Evolutionary conservation across 176 grass and related monocot species (phyloP).

Genomic region (Pontederia crassipes): DNA sequence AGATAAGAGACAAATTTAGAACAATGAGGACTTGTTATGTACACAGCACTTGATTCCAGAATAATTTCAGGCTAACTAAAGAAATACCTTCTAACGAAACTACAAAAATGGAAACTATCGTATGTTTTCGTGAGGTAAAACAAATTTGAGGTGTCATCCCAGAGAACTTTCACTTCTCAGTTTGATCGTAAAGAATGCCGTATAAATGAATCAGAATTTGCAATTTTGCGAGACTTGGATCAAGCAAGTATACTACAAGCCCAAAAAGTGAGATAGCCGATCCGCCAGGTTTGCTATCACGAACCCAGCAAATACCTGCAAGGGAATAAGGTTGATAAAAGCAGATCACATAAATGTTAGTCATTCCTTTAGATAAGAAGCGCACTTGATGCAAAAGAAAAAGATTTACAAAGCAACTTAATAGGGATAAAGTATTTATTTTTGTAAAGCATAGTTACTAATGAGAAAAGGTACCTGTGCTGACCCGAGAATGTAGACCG

Average conservation of each 20-base stretch:
- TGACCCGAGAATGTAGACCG: slow-evolving; percentile 88
- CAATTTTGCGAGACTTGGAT: no score
- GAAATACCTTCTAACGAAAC: no score
- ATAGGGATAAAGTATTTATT: background rate
- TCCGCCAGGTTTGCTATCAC: slow-evolving; percentile 76
- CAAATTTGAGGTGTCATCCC: no score
- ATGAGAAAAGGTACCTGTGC: slow-evolving; percentile 44
- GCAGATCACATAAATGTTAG: slow-evolving; percentile 5
- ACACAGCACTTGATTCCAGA: no score
- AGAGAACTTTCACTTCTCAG: no score
- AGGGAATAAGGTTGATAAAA: slow-evolving; percentile 5
- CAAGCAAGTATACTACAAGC: slow-evolving; percentile 30
- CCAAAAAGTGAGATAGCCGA: slow-evolving; percentile 53
- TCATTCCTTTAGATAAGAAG: background rate
- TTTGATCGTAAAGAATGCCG: no score
- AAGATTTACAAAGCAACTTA: background rate
- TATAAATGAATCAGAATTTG: no score
- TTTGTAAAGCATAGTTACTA: background rate
- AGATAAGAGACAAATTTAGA: no score
- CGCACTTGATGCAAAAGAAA: background rate
- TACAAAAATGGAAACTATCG: no score
- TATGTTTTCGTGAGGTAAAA: no score
- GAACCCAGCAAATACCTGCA: slow-evolving; percentile 94
- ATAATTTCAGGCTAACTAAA: no score
- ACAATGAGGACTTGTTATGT: no score